phyloP scores from a whole-genome alignment of 257 asterid genomes.

The Mitragyna speciosa region DNA sequence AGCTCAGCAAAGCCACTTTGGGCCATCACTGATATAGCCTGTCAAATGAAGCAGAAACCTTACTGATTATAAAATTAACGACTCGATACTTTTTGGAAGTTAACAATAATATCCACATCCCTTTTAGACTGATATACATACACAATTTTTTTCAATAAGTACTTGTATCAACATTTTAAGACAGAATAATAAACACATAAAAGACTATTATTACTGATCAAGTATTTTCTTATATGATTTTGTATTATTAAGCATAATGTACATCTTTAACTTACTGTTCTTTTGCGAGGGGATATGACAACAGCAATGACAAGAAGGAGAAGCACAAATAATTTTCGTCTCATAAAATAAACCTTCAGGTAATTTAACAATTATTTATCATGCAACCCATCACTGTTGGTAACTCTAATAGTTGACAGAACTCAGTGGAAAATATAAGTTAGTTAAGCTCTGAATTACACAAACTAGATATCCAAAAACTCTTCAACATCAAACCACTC shows the following conservation, averaged over 20 bases:
- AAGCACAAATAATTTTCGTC: background rate
- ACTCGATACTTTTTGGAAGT: background rate
- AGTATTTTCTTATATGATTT: background rate
- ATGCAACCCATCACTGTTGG: background rate
- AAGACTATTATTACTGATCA: background rate
- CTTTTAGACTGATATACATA: background rate
- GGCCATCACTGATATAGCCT: slow-evolving; percentile 98
- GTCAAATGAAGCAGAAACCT: slow-evolving; percentile 16
- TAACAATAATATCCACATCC: background rate
- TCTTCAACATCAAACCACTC: background rate
- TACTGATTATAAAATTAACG: background rate
- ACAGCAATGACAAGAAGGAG: background rate
- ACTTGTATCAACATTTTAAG: background rate
- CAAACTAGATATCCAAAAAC: background rate
- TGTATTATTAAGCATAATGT: background rate
- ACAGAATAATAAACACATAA: background rate
- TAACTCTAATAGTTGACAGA: background rate
- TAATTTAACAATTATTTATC: background rate
- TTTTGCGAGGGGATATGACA: background rate
- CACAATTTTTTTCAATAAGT: background rate
- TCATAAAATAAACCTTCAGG: background rate
- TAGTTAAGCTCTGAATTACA: background rate
- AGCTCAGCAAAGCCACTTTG: slow-evolving; percentile 92
- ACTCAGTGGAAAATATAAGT: background rate
- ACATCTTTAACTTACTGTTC: background rate